Evolutionary conservation across 208 protist genomes (phyloP).

Genomic region (Herpetomonas tarakana): DNA sequence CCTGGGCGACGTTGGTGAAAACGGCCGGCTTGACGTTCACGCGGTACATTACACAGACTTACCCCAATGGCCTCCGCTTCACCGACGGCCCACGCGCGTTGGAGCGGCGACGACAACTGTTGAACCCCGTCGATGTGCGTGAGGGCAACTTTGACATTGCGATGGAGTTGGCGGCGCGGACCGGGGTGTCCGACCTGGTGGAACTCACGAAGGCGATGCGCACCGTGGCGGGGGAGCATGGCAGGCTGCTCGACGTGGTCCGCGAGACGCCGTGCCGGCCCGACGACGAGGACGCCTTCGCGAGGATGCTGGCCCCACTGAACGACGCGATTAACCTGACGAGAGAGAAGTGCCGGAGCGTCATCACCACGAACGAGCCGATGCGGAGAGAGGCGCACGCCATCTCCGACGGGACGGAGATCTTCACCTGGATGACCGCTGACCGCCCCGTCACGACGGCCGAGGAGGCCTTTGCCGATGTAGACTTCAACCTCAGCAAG

Average conservation of each 20-base stretch:
- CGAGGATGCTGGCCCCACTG: conserved; percentile 4
- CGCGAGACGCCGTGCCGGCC: conserved; percentile 6
- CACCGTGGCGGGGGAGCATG: conserved; percentile 4
- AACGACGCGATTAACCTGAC: conserved; percentile 11
- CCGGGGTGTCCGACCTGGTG: neutral
- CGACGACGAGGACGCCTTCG: neutral
- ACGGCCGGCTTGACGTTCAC: neutral
- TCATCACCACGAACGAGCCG: neutral
- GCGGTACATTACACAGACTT: neutral
- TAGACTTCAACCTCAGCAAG: conserved; percentile 13
- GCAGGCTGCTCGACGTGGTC: conserved; percentile 7
- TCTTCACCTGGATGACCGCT: conserved; percentile 18
- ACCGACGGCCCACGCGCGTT: neutral
- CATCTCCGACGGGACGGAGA: conserved; percentile 9
- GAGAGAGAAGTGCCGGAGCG: neutral
- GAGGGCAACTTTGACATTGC: neutral
- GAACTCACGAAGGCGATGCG: neutral
- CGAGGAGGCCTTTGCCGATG: conserved; percentile 9
- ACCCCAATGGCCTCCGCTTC: neutral
- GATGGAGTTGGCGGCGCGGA: conserved; percentile 2
- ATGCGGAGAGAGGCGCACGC: conserved; percentile 10
- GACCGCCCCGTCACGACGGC: neutral
- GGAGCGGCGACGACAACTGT: conserved; percentile 6
- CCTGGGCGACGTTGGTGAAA: neutral
- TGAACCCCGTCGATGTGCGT: conserved; percentile 3